Base-by-base conservation (phyloP, 805 yeast species). In the Limtongia smithiae region DNA sequence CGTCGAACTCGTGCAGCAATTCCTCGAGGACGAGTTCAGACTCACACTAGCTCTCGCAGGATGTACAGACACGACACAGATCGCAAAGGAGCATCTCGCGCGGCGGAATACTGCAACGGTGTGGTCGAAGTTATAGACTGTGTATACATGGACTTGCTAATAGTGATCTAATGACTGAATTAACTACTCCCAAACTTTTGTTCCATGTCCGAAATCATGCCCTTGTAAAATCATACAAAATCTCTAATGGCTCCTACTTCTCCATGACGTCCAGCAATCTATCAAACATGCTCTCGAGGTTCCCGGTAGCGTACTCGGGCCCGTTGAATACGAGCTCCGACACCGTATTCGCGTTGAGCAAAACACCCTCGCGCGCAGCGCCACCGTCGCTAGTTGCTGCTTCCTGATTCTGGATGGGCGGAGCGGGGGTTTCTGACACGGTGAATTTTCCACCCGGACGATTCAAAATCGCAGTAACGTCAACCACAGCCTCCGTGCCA, bases 241-340 rank as follows among this genome's bases (percentile, higher is more conserved):
- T 6, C 9, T 36, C 12, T 36, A 35, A 4, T 36, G n/a, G n/a
- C 43, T 51, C 51, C 20, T 38, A 37, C 18, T 41, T 28, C 37
- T 59, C 60, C 14, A 76, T 66, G 15, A 73, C 68, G 33, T 67
- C 68, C 54, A 77, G 64, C 33, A 78, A 72, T 48, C 73, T 71
- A 46, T 80, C 82, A 57, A 79, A 79, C 61, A 79, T 65, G 18
- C 71, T 67, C 45, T 77, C 81, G 44, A 79, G 61, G 46, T 64
- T 68, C 20, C 62, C 59, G 43, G 55, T 51, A 20, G 74, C 68
- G 40, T 73, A 73, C 43, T 76, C 81, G 15, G 74, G 62, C 34
- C 71, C 74, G 35, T 75, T 76, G 58, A 80, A 79, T 30, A 78
- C 70, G 28, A 55, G 44, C 34, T 67, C 67, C 33, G 39, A 46